Evolutionary conservation across 2,329 filamentous ascomycete species (phyloP).

Genomic region (Fusarium sp.): DNA sequence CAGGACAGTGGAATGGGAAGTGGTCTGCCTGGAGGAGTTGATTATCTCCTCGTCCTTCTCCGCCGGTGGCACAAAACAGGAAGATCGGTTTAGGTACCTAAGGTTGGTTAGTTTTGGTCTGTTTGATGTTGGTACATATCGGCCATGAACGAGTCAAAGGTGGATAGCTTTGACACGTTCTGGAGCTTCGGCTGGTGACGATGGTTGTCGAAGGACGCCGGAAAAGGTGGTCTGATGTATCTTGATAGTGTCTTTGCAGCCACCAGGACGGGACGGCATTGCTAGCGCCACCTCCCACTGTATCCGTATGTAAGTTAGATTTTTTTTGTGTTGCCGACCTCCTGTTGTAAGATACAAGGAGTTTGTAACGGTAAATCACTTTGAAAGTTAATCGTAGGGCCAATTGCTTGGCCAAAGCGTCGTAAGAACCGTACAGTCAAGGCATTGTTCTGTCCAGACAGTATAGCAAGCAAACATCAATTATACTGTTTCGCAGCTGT

Average conservation of each 20-base stretch:
- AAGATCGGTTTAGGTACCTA: slow-evolving; percentile 7
- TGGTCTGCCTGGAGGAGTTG: slow-evolving; percentile 28
- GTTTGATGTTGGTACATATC: slow-evolving; percentile 16
- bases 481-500: slow-evolving; percentile 3
- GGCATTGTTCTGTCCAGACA: neutral
- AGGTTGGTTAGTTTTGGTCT: slow-evolving; percentile 6
- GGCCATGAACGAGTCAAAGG: slow-evolving; percentile 18
- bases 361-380: neutral
- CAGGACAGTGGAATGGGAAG: slow-evolving; percentile 13
- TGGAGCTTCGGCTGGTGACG: slow-evolving; percentile 16
- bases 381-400: slow-evolving; percentile 12
- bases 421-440: neutral
- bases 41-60: slow-evolving; percentile 5
- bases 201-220: slow-evolving; percentile 2
- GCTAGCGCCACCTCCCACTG: slow-evolving; percentile 22
- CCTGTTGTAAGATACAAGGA: neutral
- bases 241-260: slow-evolving; percentile 21
- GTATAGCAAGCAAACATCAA: neutral
- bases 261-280: slow-evolving; percentile 8
- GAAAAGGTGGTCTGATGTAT: slow-evolving; percentile 31
- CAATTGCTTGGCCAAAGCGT: neutral
- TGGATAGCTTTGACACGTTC: slow-evolving; percentile 22
- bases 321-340: neutral
- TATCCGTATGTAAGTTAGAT: no score
- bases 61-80: neutral